These are phyloP conservation scores for Penicillium brevicompactum DNA, from an alignment of 2,329 filamentous ascomycete species.

Conservation along the genomic window DNA sequence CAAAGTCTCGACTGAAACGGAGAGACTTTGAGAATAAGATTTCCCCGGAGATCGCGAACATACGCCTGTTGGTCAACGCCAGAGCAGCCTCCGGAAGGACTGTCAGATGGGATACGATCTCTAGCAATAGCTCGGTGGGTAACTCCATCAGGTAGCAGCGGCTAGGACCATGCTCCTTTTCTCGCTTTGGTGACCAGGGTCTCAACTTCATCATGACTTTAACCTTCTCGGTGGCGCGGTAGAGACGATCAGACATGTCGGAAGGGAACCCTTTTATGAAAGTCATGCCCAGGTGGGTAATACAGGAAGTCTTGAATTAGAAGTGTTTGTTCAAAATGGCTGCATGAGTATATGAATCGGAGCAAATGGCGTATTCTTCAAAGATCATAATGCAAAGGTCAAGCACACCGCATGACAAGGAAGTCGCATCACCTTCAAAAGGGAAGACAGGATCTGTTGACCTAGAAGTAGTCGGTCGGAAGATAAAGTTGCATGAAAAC, in stretches of 20 bases:
- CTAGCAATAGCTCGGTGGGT: constrained; percentile 40
- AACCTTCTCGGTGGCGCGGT: constrained; percentile 33
- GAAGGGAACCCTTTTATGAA: constrained; percentile 15
- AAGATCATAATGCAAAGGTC: constrained; percentile 29
- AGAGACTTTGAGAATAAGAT: constrained; percentile 36
- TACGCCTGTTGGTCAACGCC: constrained; percentile 42
- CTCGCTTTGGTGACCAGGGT: constrained; percentile 25
- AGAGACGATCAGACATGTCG: constrained; percentile 33
- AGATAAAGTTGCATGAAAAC: constrained; percentile 29
- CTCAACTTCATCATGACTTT: constrained; percentile 33
- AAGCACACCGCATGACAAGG: constrained; percentile 30
- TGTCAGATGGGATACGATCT: constrained; percentile 40
- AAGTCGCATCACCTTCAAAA: constrained; percentile 8
- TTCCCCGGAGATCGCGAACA: constrained; percentile 35
- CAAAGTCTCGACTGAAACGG: constrained; percentile 42
- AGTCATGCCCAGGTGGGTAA: constrained; percentile 13
- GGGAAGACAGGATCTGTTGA: constrained; percentile 30
- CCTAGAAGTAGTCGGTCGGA: constrained; percentile 27
- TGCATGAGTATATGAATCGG: constrained; percentile 11
- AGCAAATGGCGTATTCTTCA: neutral
- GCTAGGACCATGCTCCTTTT: constrained; percentile 14
- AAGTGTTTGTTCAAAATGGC: constrained; percentile 7
- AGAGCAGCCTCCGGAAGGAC: constrained; percentile 39
- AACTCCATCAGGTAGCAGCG: constrained; percentile 40
- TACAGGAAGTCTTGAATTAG: constrained; percentile 5